Evolutionary conservation across 129 eudicot species (phyloP).

Genomic region (Mikania micrantha): DNA sequence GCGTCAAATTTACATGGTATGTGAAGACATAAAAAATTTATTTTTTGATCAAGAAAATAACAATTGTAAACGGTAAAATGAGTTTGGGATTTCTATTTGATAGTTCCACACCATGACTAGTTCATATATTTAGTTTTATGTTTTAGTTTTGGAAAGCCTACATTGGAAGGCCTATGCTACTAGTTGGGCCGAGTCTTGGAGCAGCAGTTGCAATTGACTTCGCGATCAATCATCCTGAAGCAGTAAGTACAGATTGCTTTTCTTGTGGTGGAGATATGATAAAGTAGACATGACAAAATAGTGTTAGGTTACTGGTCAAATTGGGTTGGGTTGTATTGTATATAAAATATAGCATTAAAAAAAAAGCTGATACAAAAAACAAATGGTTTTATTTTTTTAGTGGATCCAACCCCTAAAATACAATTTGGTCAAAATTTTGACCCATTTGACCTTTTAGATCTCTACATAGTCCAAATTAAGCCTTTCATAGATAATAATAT

Average conservation of each 20-base stretch:
- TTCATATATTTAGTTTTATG: neutral
- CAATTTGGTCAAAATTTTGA: neutral
- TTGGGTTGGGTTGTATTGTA: neutral
- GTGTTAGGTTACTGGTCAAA: neutral
- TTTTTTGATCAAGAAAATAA: neutral
- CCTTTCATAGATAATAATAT: too few relatives aligned
- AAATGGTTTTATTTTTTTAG: too few relatives aligned
- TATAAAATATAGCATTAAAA: too few relatives aligned
- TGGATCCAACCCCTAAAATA: too few relatives aligned
- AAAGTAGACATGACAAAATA: neutral
- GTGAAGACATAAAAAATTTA: neutral
- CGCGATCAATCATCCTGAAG: constrained; percentile 71
- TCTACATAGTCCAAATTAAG: neutral
- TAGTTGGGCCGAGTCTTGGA: constrained; percentile 99
- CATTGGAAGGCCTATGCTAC: constrained; percentile 72
- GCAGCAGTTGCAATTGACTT: constrained; percentile 94
- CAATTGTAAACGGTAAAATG: neutral
- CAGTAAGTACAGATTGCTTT: constrained; percentile 49
- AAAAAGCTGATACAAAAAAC: too few relatives aligned
- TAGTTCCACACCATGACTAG: neutral
- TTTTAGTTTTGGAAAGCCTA: constrained; percentile 78
- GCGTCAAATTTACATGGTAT: neutral
- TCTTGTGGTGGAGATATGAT: neutral
- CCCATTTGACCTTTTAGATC: neutral
- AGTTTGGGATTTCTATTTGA: neutral